phyloP scores from a whole-genome alignment of 2,329 filamentous ascomycete species.

The Neofusicoccum umdonicola region DNA sequence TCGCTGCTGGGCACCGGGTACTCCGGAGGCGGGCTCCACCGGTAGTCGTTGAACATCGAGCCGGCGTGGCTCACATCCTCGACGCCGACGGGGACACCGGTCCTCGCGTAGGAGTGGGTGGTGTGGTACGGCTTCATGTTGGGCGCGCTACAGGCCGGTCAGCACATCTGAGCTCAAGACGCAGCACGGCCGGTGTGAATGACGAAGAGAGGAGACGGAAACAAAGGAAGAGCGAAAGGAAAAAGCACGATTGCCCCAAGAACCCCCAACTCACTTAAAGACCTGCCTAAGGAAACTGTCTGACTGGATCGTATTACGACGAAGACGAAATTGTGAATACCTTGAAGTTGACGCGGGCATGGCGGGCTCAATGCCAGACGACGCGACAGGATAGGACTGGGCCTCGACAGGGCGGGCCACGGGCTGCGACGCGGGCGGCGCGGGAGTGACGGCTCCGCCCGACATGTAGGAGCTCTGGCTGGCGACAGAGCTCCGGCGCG shows the following conservation, averaged over 20 bases:
- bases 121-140: conserved; percentile 4
- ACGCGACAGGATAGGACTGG: not conserved
- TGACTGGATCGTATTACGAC: conserved; percentile 5
- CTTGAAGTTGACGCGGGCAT: conserved; percentile 15
- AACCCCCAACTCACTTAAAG: conserved; percentile 16
- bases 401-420: not conserved
- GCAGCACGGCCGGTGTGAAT: too few relatives aligned
- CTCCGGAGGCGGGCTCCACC: conserved; percentile 16
- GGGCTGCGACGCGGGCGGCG: not conserved
- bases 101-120: not conserved
- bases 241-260: not conserved
- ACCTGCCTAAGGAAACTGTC: conserved; percentile 10
- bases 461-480: conserved; percentile 25
- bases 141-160: not conserved
- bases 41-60: conserved; percentile 9
- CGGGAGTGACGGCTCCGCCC: not conserved
- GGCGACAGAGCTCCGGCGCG: conserved; percentile 23
- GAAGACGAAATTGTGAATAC: conserved; percentile 16
- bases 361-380: conserved; percentile 3
- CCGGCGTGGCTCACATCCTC: not conserved
- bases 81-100: not conserved
- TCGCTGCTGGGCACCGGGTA: conserved; percentile 31
- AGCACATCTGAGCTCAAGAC: not conserved
- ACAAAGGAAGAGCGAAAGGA: not conserved
- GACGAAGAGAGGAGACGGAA: not conserved